Percentiles rank a stretch among this genome's conserved stretches.
Conservation (phyloP, 1,139 yeast genomes). For the Yamadazyma oceani region DNA sequence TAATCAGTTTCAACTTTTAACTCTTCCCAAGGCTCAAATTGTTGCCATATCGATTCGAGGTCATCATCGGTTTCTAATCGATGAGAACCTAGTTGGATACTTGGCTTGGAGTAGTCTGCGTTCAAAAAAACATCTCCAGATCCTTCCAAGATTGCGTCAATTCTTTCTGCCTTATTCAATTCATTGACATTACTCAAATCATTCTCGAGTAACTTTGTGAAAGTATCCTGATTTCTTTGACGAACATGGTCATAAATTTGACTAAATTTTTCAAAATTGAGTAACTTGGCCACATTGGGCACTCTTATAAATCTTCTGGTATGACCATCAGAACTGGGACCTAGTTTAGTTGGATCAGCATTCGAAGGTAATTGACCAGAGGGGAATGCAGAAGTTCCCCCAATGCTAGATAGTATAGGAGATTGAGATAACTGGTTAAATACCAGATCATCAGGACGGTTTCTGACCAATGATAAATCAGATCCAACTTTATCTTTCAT, state of each 20-base stretch:
- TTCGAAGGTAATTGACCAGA: not conserved
- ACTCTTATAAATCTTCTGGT: slow-evolving; percentile 10
- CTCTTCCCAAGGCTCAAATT: slow-evolving; percentile 55
- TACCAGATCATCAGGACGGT: not conserved
- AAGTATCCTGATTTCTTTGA: slow-evolving; percentile 23
- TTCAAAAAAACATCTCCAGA: slow-evolving; percentile 23
- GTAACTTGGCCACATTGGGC: slow-evolving; percentile 6
- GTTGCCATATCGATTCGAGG: slow-evolving; percentile 46
- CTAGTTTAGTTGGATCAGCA: too few relatives aligned
- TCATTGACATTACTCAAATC: slow-evolving; percentile 33
- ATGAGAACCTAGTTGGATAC: slow-evolving; percentile 39
- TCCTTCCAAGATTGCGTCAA: slow-evolving; percentile 40
- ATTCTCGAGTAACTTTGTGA: slow-evolving; percentile 20
- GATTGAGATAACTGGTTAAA: slow-evolving; percentile 1
- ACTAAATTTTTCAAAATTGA: slow-evolving; percentile 13
- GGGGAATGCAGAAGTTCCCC: too few relatives aligned
- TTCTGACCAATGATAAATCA: slow-evolving; percentile 1
- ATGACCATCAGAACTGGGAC: not conserved
- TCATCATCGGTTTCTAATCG: slow-evolving; percentile 40
- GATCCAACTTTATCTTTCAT: not conserved
- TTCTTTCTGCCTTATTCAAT: slow-evolving; percentile 37
- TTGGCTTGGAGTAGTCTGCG: slow-evolving; percentile 33
- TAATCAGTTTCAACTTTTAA: slow-evolving; percentile 45
- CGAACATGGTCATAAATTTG: slow-evolving; percentile 27
- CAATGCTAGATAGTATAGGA: not conserved